Base-by-base conservation (phyloP, 441 rosid species). In the Pelargonium exstipulatum region DNA sequence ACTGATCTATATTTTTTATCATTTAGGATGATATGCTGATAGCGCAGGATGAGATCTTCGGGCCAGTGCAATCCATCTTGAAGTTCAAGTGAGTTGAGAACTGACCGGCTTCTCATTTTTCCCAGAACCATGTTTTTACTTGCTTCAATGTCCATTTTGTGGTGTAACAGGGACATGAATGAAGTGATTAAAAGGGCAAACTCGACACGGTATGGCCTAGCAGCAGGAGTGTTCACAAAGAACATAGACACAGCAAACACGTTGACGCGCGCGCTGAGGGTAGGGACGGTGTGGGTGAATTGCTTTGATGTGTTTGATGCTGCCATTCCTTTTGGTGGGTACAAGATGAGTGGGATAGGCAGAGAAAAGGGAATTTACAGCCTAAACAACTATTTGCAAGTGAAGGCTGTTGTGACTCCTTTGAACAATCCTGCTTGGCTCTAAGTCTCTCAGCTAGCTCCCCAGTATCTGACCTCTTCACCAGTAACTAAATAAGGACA, bases 351-450 rank as follows among this genome's bases (percentile, higher is more conserved):
- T 46, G 96, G 95, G 55, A 78, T 78, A 0, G 95, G 90, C 14
- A 88, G 92, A 80, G 93, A 89, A 70, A 83, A 85, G 77, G 87
- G 97, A 29, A 60, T 84, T 64, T 81, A 88, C 77, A 67, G 85
- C 72, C 88, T 89, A 24, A 75, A n/a, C 72, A 86, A 84, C 77
- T 91, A 89, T 79, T 85, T 91, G 84, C 95, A 89, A 73, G 83
- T 85, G 32, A 91, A 91, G 82, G 90, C 93, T 37, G 91, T 89
- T 71, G 93, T 89, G 43, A 85, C 97, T 73, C 70, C 93, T 55
- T 65, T 89, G 64, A 77, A 83, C 77, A 86, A 89, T 73, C 86
- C 96, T 4, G 88, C 97, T 1, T 91, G 97, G 96, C 83, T 89
- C 0, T 81, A 68, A 66, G 32, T 14, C 7, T 14, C 48, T 43